These are phyloP conservation scores for Quercus ilex DNA, from an alignment of 306 rosid genomes.

Conservation along the genomic window DNA sequence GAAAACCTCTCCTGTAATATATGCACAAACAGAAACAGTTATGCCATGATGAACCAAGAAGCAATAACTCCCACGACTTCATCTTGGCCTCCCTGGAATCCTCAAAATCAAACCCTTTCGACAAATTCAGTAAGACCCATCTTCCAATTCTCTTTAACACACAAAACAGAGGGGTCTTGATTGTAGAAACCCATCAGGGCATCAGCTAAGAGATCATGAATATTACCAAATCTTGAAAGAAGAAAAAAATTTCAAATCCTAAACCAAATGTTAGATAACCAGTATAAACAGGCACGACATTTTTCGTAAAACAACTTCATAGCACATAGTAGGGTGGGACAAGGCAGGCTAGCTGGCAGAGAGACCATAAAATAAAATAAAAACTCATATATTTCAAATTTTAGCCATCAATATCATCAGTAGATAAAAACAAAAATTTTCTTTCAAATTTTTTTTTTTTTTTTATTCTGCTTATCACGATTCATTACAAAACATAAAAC, in stretches of 20 bases:
- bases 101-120: constrained; percentile 50
- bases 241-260: not conserved
- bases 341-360: no score
- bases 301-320: no score
- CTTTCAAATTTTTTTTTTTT: not conserved
- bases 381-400: not conserved
- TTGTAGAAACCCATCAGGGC: constrained; percentile 2
- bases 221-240: not conserved
- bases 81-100: constrained; percentile 55
- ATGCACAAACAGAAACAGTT: constrained; percentile 78
- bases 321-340: no score
- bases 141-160: constrained; percentile 38
- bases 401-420: not conserved
- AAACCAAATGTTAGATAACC: not conserved
- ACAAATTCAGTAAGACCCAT: constrained; percentile 37
- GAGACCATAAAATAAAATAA: no score
- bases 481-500: not conserved
- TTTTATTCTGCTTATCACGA: not conserved
- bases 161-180: constrained; percentile 6
- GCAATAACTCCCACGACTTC: constrained; percentile 60
- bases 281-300: no score
- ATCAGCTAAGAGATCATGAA: constrained; percentile 1
- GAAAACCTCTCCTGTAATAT: constrained; percentile 82
- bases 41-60: constrained; percentile 69
- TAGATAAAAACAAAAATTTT: not conserved